A percentile compares a stretch with the other conserved stretches of the same genome.
These are phyloP conservation scores for Naumovozyma castellii DNA, from an alignment of 805 yeast species.

Conservation along the genomic window DNA sequence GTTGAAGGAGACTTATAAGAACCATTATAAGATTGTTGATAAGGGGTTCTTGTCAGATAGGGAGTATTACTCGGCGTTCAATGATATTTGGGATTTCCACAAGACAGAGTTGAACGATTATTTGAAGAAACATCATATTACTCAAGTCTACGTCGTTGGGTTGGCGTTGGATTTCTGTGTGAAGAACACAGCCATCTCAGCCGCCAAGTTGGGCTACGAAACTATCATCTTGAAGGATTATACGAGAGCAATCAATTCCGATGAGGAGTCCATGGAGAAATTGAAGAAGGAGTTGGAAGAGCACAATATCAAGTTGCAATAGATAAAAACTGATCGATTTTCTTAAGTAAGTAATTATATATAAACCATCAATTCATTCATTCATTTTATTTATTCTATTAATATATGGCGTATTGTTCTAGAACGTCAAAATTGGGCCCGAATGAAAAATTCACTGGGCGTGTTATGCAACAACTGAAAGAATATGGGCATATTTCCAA, in stretches of 20 bases:
- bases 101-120: constrained; percentile 52
- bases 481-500: too few species aligned
- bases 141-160: constrained; percentile 66
- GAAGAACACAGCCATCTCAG: constrained; percentile 62
- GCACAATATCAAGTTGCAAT: constrained; percentile 9
- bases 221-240: constrained; percentile 53
- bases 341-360: not conserved
- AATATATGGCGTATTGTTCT: too few species aligned
- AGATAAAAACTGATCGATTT: not conserved
- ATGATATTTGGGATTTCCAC: constrained; percentile 66
- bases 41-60: constrained; percentile 68
- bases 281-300: constrained; percentile 15
- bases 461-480: too few species aligned
- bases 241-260: constrained; percentile 47
- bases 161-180: constrained; percentile 86
- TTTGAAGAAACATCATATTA: constrained; percentile 39
- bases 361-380: too few species aligned
- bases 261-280: constrained; percentile 19
- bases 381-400: too few species aligned
- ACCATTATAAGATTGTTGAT: constrained; percentile 38
- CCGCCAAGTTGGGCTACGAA: constrained; percentile 50
- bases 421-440: too few species aligned
- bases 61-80: constrained; percentile 83
- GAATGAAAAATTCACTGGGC: too few species aligned
- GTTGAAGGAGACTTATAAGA: constrained; percentile 30